Base-by-base conservation (phyloP, 169 alveolate species). In the Cystoisospora suis region DNA sequence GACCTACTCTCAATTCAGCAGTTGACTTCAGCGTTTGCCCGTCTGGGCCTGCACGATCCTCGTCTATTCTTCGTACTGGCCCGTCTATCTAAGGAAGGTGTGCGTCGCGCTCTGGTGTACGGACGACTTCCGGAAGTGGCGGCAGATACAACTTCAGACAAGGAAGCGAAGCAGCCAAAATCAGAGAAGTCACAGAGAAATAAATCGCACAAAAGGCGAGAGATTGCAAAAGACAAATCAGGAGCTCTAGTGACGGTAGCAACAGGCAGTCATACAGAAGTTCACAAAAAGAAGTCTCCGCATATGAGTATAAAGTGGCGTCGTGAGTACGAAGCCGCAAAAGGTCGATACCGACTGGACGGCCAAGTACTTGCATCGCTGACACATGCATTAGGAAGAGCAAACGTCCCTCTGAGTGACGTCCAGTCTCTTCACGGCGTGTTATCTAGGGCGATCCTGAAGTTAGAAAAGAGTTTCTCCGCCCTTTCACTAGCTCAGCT, bases 41-140 rank as follows among this genome's bases (percentile, higher is more conserved):
- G 49, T 20, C 70, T 81, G 7, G 88, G 88, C 75, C 45, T 81
- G 40, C 88, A 81, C 75, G 88, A 81, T 49, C 88, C 65, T 5
- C 88, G 88, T 15, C 47, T 81, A n/a, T 81, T 44, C 88, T 81
- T 44, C 75, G 88, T 81, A n/a, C 45, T 81, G 40, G n/a, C 88
- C 17, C 79, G 49, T 15, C 88, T 44, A 32, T 61, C 75, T 3
- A 40, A 45, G 72, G 49, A 40, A n/a, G 70, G 46, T n/a, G 47
- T 81, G 9, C 46, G 56, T 3, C 49, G 23, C 32, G 53, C 83
- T 34, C 83, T 72, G 7, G 58, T 4, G 27, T 40, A 72, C 56
- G 34, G 58, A 17, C 83, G 4, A 17, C 34, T 72, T 56, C 58
- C 83, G 1, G 47, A 29, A 6, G 47, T 17, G 58, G 6, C 83